Base-by-base conservation (phyloP, 164 flowering plant genomes). In the Taxillus chinensis region DNA sequence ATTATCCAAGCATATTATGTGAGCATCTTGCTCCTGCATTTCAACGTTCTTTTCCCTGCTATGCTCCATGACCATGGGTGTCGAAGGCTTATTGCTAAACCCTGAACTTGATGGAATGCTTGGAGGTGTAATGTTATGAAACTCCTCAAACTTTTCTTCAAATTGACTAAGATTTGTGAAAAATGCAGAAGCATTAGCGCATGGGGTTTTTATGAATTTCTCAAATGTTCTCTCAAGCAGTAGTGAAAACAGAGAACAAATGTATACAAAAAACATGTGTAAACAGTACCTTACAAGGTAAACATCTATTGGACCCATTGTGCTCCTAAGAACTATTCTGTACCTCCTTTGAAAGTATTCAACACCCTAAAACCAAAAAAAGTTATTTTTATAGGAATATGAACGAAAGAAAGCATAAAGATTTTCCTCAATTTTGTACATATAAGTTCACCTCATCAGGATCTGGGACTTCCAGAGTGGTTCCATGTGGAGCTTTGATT, bases 281-380 rank as follows among this genome's bases (percentile, higher is more conserved):
- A 3, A 58, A 58, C 5, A 37, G 43, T 81, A 90, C 99, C 97
- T 90, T 67, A 93, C 96, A 65, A 93, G 92, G 76, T 87, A 90
- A 69, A 90, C 91, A 78, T 93, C 96, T 67, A 90, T 88, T 1
- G 96, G 96, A 50, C 97, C 99, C 97, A 90, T 89, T 67, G 96
- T 87, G 78, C 99, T 93, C 71, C 97, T 76, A 11, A 93, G 86
- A 70, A 89, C 89, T 38, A 93, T 82, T 70, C 95, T 82, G 74
- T 93, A 93, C 75, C 97, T 78, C 68, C 99, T 85, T 62, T 90
- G 99, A 27, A 87, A 86, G 80, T 85, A 89, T 56, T 90, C 97
- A 70, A 80, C 95, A 62, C 86, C 95, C 96, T 89, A 76, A n/a
- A 54, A 57, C 41, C 66, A 52, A 67, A 8, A 51, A 38, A 27